Percentiles rank a stretch among this genome's conserved stretches.
Evolutionary conservation across 805 yeast genomes (phyloP).

Genomic region (Myxozyma sirexii): DNA sequence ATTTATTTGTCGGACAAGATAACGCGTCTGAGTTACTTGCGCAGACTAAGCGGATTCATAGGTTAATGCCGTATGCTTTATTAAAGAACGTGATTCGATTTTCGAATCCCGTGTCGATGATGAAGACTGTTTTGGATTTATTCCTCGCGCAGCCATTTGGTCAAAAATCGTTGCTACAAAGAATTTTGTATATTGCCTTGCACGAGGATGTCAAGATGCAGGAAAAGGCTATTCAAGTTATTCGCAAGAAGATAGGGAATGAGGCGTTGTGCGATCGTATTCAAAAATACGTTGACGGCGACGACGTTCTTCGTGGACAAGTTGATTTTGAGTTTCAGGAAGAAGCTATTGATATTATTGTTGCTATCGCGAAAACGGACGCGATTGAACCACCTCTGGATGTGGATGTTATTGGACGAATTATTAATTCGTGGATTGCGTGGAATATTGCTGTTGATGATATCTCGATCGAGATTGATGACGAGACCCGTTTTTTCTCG

Average conservation of each 20-base stretch:
- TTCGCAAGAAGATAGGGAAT: constrained; percentile 38
- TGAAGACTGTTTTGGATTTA: constrained; percentile 76
- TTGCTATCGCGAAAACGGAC: constrained; percentile 35
- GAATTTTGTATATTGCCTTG: constrained; percentile 68
- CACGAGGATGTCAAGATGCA: constrained; percentile 74
- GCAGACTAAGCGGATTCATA: constrained; percentile 72
- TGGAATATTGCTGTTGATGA: constrained; percentile 44
- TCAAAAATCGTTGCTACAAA: constrained; percentile 67
- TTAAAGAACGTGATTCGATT: constrained; percentile 75
- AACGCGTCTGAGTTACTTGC: constrained; percentile 73
- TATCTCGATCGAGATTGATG: constrained; percentile 31
- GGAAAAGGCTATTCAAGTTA: constrained; percentile 51
- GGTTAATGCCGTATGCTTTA: constrained; percentile 75
- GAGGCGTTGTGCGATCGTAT: constrained; percentile 41
- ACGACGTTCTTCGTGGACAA: constrained; percentile 39
- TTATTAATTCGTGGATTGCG: constrained; percentile 39
- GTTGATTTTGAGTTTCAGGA: constrained; percentile 43
- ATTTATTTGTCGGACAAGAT: constrained; percentile 78
- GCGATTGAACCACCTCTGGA: constrained; percentile 28
- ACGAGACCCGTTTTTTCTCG: constrained; percentile 29
- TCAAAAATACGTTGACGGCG: constrained; percentile 41
- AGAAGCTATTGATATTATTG: constrained; percentile 37
- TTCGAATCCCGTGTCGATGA: constrained; percentile 85
- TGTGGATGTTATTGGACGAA: constrained; percentile 36
- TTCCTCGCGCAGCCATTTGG: constrained; percentile 81